Base-by-base conservation (phyloP, 129 eudicot genomes). In the Centaurea solstitialis region DNA sequence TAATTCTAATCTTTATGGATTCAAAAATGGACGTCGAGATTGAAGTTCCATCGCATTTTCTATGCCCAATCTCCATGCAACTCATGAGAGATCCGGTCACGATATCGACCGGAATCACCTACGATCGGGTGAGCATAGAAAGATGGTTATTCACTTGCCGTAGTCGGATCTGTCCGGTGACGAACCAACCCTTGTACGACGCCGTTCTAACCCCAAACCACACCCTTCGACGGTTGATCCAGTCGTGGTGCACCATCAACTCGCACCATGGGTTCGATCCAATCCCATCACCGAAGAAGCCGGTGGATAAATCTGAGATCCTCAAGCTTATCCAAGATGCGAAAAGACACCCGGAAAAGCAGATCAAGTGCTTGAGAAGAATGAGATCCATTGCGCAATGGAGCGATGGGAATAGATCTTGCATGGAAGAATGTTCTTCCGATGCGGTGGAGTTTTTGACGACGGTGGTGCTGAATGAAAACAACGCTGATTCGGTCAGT, bases 61-160 rank as follows among this genome's bases (percentile, higher is more conserved):
- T 91, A 4, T 95, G 99, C 73, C 99, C 98, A 24, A 95, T 95
- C 68, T 92, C 99, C 43, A 88, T 92, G 89, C 97, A 95, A 76
- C 86, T 91, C 17, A 95, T 95, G 99, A 90, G 76, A 66, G 99
- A 95, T 79, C 99, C 99, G 0, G 97, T 95, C 6, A 92, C 89
- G 6, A 75, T 95, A 18, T 77, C 92, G 0, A 89, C 97, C 1
- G 99, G 99, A 8, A 92, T 95, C 53, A 95, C 97, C 2, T 95
- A 95, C 77, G 99, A 95, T 70, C 76, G 98, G 22, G 87, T 85
- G 5, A 87, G 76, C 90, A 92, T 95, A 3, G 86, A 95, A 59
- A 88, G 78, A 81, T 95, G 99, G 97, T 35, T 95, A 11, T 84
- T 85, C 62, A 79, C 89, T 9, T 81, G 86, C 91, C 84, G 70